Evolutionary conservation across 2,329 filamentous ascomycete species (phyloP).

Genomic region (Epichloe amarillans): DNA sequence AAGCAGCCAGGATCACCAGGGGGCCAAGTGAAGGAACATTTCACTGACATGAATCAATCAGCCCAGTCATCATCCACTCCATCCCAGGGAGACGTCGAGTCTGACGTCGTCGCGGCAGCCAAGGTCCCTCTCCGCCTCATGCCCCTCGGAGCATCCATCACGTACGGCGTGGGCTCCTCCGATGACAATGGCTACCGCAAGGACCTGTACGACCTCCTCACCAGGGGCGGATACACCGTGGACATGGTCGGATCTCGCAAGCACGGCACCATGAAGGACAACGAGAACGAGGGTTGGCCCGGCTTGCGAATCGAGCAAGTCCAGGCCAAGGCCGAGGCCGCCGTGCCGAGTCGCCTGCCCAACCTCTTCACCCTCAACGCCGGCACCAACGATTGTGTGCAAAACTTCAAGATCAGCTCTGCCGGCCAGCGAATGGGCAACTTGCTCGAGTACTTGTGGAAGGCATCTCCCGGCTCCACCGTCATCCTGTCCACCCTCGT

Average conservation of each 20-base stretch:
- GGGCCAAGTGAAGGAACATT: neutral
- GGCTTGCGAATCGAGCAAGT: conserved; percentile 28
- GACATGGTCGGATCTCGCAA: conserved; percentile 18
- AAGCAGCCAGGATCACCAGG: neutral
- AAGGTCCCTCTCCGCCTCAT: conserved; percentile 26
- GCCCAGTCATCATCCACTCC: neutral
- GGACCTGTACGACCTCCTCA: conserved; percentile 18
- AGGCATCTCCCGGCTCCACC: conserved; percentile 17
- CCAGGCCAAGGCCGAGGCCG: conserved; percentile 17
- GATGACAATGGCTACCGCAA: conserved; percentile 27
- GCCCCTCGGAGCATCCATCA: conserved; percentile 31
- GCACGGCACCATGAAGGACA: conserved; percentile 25
- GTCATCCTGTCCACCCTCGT: conserved; percentile 27
- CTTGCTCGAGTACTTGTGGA: conserved; percentile 23
- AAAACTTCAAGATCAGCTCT: conserved; percentile 16
- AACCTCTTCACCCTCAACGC: conserved; percentile 29
- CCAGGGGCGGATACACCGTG: conserved; percentile 19
- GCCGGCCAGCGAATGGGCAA: conserved; percentile 20
- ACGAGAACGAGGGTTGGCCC: conserved; percentile 31
- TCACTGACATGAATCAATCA: neutral
- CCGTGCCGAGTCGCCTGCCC: conserved; percentile 20
- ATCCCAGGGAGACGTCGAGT: neutral
- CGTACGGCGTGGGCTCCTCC: conserved; percentile 22
- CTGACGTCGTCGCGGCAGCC: neutral
- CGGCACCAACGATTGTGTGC: conserved; percentile 30